These are phyloP conservation scores for Liquidambar formosana DNA, from an alignment of 164 flowering plant species.

Conservation along the genomic window DNA sequence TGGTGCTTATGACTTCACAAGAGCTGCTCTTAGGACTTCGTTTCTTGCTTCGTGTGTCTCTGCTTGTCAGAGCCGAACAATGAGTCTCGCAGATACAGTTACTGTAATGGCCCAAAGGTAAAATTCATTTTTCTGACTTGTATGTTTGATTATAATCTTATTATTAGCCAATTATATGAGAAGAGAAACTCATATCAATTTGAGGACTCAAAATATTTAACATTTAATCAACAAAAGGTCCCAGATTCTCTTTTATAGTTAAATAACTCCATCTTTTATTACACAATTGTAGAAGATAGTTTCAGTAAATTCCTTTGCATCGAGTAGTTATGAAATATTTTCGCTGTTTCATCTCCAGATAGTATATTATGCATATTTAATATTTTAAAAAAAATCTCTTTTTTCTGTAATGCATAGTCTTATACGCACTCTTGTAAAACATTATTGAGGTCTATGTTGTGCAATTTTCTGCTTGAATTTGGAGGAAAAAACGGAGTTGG, in stretches of 20 bases:
- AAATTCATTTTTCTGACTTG: neutral
- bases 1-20: slow-evolving; percentile 91
- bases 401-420: neutral
- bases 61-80: slow-evolving; percentile 86
- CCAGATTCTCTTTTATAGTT: neutral
- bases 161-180: neutral
- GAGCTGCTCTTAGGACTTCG: slow-evolving; percentile 93
- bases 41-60: slow-evolving; percentile 97
- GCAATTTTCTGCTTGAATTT: neutral
- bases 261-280: too few species aligned
- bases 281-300: too few species aligned
- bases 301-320: too few species aligned
- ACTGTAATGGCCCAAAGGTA: slow-evolving; percentile 94
- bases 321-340: too few species aligned
- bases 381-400: neutral
- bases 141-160: neutral
- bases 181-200: neutral
- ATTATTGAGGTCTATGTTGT: neutral
- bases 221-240: neutral
- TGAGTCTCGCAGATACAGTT: slow-evolving; percentile 88
- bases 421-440: too few species aligned
- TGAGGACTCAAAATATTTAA: neutral
- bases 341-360: neutral
- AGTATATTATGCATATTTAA: neutral
- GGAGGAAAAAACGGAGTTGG: neutral